Conservation (phyloP, 345 rosid species). For the Eucalyptus viminalis region DNA sequence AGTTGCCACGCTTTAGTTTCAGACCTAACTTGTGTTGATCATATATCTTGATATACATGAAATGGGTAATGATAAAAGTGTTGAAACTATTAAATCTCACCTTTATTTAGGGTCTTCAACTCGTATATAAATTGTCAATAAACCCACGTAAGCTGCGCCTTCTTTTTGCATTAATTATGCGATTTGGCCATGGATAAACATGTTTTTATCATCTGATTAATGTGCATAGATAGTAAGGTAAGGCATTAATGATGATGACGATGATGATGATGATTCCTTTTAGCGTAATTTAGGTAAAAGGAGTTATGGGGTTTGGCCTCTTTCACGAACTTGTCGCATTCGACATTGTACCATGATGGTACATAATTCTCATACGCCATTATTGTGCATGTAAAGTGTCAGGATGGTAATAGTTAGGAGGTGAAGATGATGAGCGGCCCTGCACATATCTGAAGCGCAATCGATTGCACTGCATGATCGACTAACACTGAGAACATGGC, state of each 20-base stretch:
- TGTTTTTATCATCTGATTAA: not conserved
- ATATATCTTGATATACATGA: not conserved
- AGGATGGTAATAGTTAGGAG: not conserved
- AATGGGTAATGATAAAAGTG: not conserved
- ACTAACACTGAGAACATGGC: not conserved
- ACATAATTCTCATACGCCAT: not conserved
- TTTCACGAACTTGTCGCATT: not conserved
- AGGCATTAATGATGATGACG: not conserved
- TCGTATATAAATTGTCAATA: not conserved
- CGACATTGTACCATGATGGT: not conserved
- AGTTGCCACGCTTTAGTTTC: not conserved
- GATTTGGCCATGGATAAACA: not conserved
- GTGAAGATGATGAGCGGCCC: not conserved
- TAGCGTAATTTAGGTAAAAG: not conserved
- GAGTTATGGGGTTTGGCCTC: not conserved
- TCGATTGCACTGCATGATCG: not conserved
- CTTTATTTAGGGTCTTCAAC: not conserved
- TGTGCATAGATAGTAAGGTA: not conserved
- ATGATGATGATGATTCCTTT: no score
- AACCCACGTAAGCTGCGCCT: not conserved
- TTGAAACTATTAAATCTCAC: not conserved
- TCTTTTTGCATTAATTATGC: not conserved
- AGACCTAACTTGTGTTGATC: not conserved
- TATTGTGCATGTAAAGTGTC: not conserved
- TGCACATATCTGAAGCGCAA: not conserved